A percentile compares a stretch with the other conserved stretches of the same genome.
Evolutionary conservation across 352 stramenopile species (phyloP).

Genomic region (Thraustochytrium sp.): DNA sequence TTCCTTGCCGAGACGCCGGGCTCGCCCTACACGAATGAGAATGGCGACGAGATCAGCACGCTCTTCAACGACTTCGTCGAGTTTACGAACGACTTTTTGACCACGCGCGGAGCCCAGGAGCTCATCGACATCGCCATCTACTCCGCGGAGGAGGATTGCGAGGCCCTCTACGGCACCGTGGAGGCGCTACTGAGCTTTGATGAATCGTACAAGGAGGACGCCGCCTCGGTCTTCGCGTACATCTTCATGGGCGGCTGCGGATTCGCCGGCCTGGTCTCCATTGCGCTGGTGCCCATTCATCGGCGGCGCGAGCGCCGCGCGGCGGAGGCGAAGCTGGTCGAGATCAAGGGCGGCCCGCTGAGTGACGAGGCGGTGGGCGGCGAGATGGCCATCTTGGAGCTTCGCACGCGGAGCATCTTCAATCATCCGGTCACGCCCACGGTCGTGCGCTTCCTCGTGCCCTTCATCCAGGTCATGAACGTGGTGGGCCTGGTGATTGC

Average conservation of each 20-base stretch:
- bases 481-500: slow-evolving; percentile 37
- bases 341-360: no score
- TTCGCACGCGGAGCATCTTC: slow-evolving; percentile 5
- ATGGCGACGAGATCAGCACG: slow-evolving; percentile 1
- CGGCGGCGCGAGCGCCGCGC: not conserved
- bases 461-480: slow-evolving; percentile 35
- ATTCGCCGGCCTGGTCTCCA: not conserved
- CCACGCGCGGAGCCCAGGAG: not conserved
- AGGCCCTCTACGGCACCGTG: not conserved
- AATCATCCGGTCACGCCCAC: slow-evolving; percentile 10
- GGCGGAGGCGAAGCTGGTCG: not conserved
- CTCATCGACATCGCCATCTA: not conserved
- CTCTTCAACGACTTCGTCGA: slow-evolving; percentile 9
- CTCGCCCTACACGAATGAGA: not conserved
- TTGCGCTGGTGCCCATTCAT: not conserved
- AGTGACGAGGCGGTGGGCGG: not conserved
- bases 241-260: not conserved
- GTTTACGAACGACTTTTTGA: not conserved
- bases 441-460: slow-evolving; percentile 8
- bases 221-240: slow-evolving; percentile 10
- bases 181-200: not conserved
- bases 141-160: not conserved
- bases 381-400: slow-evolving; percentile 33
- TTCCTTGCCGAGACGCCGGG: not conserved
- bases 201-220: not conserved